Conservation (phyloP, 495 filamentous ascomycete genomes). For the Neurospora sp. region DNA sequence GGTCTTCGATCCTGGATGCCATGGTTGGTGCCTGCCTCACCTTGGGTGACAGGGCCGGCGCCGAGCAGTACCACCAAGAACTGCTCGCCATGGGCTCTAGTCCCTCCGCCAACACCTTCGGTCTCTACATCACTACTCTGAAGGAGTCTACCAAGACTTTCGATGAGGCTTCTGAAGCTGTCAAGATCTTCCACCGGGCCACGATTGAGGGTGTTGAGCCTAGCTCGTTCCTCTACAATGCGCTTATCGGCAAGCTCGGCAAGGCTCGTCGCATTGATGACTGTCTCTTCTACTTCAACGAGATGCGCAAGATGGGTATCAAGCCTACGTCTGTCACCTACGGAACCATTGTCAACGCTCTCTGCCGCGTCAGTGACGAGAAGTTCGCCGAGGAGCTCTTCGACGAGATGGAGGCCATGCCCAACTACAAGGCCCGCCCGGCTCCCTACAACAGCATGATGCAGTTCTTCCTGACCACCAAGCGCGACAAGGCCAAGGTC, state of each 20-base stretch:
- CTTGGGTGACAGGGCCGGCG: conserved; percentile 65
- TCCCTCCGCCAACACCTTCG: conserved; percentile 94
- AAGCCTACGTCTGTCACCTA: conserved; percentile 96
- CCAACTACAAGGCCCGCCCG: conserved; percentile 94
- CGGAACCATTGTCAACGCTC: conserved; percentile 93
- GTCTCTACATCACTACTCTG: conserved; percentile 94
- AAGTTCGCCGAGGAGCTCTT: conserved; percentile 96
- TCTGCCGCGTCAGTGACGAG: conserved; percentile 94
- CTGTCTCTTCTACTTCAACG: conserved; percentile 92
- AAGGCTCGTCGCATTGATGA: conserved; percentile 97
- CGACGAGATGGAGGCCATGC: conserved; percentile 98
- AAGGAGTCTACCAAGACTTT: conserved; percentile 96
- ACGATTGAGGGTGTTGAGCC: conserved; percentile 91
- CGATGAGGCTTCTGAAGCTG: conserved; percentile 90
- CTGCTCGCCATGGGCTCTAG: conserved; percentile 77
- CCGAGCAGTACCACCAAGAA: conserved; percentile 81
- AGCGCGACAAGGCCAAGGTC: conserved; percentile 88
- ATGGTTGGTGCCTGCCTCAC: conserved; percentile 92
- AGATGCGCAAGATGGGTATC: conserved; percentile 89
- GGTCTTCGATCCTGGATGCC: conserved; percentile 87
- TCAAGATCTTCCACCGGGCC: conserved; percentile 93
- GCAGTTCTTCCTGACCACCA: conserved; percentile 97
- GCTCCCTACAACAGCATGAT: conserved; percentile 98
- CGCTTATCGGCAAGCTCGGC: conserved; percentile 93
- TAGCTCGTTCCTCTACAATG: conserved; percentile 95